Evolutionary conservation across 2,329 filamentous ascomycete genomes (phyloP), one percentile per base, ranked within the genome.

Genomic region (Samsoniella hepiali): DNA sequence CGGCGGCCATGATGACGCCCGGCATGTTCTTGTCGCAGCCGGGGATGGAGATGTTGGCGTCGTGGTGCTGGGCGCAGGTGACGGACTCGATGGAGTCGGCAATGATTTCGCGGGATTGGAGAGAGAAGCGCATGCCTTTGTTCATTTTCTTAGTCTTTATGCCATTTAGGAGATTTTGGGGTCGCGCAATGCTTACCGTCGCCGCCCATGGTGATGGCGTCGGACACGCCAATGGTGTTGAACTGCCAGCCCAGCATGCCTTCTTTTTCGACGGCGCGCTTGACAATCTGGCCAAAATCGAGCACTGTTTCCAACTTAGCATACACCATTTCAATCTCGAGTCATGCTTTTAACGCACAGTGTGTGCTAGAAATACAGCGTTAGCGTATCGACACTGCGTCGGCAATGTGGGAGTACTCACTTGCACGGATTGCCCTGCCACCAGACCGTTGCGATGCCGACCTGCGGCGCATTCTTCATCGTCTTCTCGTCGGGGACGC

Each of bases 1-100:
- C 91, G 72, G 95, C 93, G 0, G 91, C 93, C 88, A 97, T 97
- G 67, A 95, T 82, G 17, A 91, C 89, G 67, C 93, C 93, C 0
- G 93, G 93, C 94, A 97, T 97, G 76, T 97, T 97, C 84, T 97
- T 97, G 79, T 97, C 93, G 75, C 93, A 97, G 11, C 93, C 93
- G 0, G 94, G 93, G 69, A 97, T 94, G 36, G 91, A 88, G 74
- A 97, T 93, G 75, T 93, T 96, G 64, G 93, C 94, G 74, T 97
- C 94, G 76, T 97, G 92, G 69, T 90, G 90, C 74, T 97, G 93
- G 5, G 91, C 94, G 74, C 90, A 94, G 1, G 93, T 97, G 45
- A 97, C 91, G 1, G 91, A 93, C 79, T 98, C 94, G 71, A 97
- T 93, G 69, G 89, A 93, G 77, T 98, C 93, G 67, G 93, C 93